Base-by-base conservation (phyloP, 352 stramenopile species). In the Phytophthora capsici region DNA sequence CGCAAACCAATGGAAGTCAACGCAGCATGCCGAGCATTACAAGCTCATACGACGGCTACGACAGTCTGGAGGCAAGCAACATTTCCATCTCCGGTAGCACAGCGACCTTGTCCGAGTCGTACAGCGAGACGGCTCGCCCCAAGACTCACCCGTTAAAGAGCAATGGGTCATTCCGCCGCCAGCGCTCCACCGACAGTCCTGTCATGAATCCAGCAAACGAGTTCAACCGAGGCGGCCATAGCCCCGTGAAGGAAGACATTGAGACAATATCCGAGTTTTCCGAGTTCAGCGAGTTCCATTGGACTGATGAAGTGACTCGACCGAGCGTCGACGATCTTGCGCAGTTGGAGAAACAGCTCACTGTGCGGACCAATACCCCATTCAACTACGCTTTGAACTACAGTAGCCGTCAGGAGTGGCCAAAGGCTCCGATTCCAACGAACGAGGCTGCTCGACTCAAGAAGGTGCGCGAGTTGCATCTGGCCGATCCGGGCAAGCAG, bases 361-460 rank as follows among this genome's bases (percentile, higher is more conserved):
- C 86, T 3, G 74, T 94, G 30, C 76, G 58, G 9, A 70, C 90
- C 43, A 95, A 95, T 58, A 92, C 86, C 12, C 61, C 80, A 41
- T 95, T 93, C 75, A 76, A 76, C 46, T 95, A 95, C 58, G 87
- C 85, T 17, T 73, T 95, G 5, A 93, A 65, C 67, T 95, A 95
- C 69, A 89, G 78, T 57, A 89, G 72, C 32, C 84, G 85, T 14
- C 85, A 95, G 53, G 84, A 92, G 5, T 95, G 87, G 87, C 87
- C 87, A 3, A 90, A 92, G 64, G 85, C 87, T 5, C 87, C 87
- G 2, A 43, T 95, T 48, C 87, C 87, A 6, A 54, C 72, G 44
- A 84, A 94, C 52, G 87, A 95, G 50, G 57, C 66, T 0, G 63
- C 73, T 6, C 82, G 87, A 4, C 81, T 95, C 16, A 70, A 80